A percentile compares a stretch with the other conserved stretches of the same genome.
These are phyloP conservation scores for Suhomyces vadensis DNA, from an alignment of 805 yeast genomes.

Conservation along the genomic window DNA sequence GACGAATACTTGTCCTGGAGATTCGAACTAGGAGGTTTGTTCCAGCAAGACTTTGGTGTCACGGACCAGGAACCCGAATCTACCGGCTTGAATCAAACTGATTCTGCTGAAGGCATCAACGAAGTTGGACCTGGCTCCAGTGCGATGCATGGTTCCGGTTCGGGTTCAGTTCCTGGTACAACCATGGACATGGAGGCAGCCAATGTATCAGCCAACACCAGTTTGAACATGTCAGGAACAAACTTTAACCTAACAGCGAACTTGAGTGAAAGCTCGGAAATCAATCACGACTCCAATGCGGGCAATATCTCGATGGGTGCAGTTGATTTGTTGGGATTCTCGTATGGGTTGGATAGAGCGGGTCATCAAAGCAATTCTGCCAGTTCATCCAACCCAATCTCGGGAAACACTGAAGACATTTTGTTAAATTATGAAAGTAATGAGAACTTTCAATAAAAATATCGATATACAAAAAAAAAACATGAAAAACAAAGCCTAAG, in stretches of 20 bases:
- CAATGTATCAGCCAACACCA: constrained; percentile 4
- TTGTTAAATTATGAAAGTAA: constrained; percentile 5
- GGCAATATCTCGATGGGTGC: constrained; percentile 10
- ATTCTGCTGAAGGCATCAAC: not conserved
- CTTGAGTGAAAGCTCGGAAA: not conserved
- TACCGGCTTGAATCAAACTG: not conserved
- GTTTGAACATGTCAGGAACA: constrained; percentile 5
- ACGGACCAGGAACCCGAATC: not conserved
- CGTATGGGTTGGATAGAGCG: constrained; percentile 14
- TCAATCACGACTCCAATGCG: not conserved
- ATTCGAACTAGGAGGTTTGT: constrained; percentile 61
- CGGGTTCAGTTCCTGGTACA: not conserved
- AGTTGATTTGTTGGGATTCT: constrained; percentile 21
- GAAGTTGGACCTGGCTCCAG: constrained; percentile 3
- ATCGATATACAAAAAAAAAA: no score
- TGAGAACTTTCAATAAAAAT: not conserved
- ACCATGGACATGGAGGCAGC: constrained; percentile 4
- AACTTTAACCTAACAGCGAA: constrained; percentile 1
- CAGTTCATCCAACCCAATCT: not conserved
- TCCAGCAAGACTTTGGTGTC: constrained; percentile 30
- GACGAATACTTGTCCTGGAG: constrained; percentile 71
- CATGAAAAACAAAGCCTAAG: not conserved
- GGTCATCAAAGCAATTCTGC: not conserved
- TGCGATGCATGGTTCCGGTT: constrained; percentile 4
- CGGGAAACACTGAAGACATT: not conserved